Evolutionary conservation across 306 rosid genomes (phyloP).

Genomic region (Cicer judaicum): DNA sequence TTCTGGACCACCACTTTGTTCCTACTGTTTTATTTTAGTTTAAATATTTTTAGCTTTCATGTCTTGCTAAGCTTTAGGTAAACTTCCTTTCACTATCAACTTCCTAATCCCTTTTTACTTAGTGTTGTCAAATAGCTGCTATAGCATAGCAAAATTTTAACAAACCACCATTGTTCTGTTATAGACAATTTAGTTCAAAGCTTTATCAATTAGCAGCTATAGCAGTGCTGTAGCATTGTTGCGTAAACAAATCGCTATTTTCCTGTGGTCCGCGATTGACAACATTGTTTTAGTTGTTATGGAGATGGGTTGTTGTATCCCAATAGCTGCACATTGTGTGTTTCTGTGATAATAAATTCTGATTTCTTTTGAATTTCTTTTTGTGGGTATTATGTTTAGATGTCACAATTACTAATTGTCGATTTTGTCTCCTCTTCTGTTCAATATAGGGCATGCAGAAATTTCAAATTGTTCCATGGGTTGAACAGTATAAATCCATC

Average conservation of each 20-base stretch:
- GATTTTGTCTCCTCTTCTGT: slow-evolving; percentile 4
- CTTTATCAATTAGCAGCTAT: no score
- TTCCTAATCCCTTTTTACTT: not conserved
- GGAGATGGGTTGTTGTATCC: slow-evolving; percentile 3
- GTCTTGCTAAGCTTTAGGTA: slow-evolving; percentile 13
- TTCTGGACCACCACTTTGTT: slow-evolving; percentile 13
- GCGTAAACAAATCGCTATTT: no score
- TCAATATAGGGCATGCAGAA: slow-evolving; percentile 30
- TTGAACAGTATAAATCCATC: slow-evolving; percentile 33
- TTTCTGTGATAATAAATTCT: not conserved
- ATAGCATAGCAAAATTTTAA: no score
- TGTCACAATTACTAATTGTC: not conserved
- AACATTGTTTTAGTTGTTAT: not conserved
- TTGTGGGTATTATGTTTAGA: not conserved
- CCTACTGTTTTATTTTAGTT: not conserved
- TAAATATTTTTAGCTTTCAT: not conserved
- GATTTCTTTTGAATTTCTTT: not conserved
- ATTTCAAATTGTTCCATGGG: slow-evolving; percentile 45
- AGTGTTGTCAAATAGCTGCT: no score
- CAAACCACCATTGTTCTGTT: no score
- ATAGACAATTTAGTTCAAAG: no score
- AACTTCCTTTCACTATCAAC: not conserved
- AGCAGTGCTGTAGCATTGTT: no score
- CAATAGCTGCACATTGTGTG: not conserved
- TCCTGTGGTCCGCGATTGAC: no score